These are phyloP conservation scores for Arthrobotrys conoides DNA, from an alignment of 2,329 filamentous ascomycete species.

Conservation along the genomic window DNA sequence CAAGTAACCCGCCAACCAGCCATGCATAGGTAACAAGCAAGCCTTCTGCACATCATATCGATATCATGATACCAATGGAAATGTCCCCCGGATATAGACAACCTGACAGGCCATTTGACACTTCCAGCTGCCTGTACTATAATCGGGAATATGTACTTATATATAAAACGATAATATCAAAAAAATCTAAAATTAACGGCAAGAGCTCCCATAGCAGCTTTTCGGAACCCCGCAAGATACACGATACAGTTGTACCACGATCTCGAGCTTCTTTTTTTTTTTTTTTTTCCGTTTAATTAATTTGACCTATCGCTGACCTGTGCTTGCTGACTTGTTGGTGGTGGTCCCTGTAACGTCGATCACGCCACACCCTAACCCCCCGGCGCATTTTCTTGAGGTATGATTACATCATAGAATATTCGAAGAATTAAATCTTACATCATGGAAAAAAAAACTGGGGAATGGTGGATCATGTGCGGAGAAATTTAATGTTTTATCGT, in stretches of 20 bases:
- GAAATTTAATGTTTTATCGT: background rate
- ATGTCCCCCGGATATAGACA: conserved; percentile 1
- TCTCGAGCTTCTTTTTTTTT: background rate
- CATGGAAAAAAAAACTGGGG: conserved; percentile 8
- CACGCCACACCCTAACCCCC: conserved; percentile 15
- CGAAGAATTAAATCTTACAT: background rate
- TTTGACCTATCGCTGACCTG: background rate
- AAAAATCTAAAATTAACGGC: conserved; percentile 4
- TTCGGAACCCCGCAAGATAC: conserved; percentile 22
- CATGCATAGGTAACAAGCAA: background rate
- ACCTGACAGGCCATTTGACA: conserved; percentile 2
- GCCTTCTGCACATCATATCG: background rate
- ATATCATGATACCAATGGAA: conserved; percentile 21
- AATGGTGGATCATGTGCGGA: background rate
- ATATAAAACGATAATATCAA: conserved; percentile 5
- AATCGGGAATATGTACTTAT: background rate
- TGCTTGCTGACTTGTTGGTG: background rate
- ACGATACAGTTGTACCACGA: conserved; percentile 24
- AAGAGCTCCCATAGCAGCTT: background rate
- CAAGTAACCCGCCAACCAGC: background rate
- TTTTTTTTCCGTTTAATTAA: too few relatives aligned
- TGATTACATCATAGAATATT: conserved; percentile 3
- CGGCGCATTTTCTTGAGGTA: conserved; percentile 12
- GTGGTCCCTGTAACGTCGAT: conserved; percentile 15
- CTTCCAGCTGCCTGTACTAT: conserved; percentile 3